Evolutionary conservation across 163 green algal species (phyloP).

Genomic region (Scenedesmus sp.): DNA sequence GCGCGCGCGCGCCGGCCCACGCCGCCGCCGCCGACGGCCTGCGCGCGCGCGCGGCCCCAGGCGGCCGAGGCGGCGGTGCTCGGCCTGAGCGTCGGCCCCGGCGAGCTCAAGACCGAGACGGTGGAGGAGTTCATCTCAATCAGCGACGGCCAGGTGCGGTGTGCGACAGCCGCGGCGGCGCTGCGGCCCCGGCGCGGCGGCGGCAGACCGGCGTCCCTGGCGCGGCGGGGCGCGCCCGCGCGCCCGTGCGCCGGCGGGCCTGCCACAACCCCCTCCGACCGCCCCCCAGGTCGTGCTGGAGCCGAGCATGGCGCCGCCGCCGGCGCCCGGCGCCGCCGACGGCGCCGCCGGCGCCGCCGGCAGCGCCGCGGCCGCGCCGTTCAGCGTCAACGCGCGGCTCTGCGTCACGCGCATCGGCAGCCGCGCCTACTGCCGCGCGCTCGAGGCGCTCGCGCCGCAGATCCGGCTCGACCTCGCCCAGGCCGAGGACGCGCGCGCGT

Average conservation of each 20-base stretch:
- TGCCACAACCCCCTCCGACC: too few relatives aligned
- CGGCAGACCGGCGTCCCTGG: not conserved
- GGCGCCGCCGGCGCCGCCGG: not conserved
- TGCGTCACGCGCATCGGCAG: constrained; percentile 83
- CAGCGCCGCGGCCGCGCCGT: constrained; percentile 42
- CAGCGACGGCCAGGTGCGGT: constrained; percentile 79
- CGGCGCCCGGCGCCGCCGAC: not conserved
- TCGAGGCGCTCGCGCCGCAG: constrained; percentile 69
- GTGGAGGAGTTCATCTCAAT: constrained; percentile 96
- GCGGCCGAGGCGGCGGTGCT: constrained; percentile 60
- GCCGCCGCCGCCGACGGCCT: not conserved
- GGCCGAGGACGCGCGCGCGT: constrained; percentile 70
- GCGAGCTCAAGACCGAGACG: constrained; percentile 67
- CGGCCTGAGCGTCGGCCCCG: constrained; percentile 17
- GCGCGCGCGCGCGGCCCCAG: constrained; percentile 15
- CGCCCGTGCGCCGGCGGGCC: too few relatives aligned
- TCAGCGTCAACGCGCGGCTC: constrained; percentile 64
- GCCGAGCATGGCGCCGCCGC: not conserved
- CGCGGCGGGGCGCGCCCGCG: too few relatives aligned
- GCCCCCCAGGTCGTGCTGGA: constrained; percentile 77
- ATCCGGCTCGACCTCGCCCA: constrained; percentile 74
- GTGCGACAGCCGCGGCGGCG: not conserved
- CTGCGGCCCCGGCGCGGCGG: too few relatives aligned
- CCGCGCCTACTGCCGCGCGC: constrained; percentile 42
- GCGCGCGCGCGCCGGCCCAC: too few relatives aligned